Conservation (phyloP, 2,329 filamentous ascomycete species). For the Gremmenia infestans region DNA sequence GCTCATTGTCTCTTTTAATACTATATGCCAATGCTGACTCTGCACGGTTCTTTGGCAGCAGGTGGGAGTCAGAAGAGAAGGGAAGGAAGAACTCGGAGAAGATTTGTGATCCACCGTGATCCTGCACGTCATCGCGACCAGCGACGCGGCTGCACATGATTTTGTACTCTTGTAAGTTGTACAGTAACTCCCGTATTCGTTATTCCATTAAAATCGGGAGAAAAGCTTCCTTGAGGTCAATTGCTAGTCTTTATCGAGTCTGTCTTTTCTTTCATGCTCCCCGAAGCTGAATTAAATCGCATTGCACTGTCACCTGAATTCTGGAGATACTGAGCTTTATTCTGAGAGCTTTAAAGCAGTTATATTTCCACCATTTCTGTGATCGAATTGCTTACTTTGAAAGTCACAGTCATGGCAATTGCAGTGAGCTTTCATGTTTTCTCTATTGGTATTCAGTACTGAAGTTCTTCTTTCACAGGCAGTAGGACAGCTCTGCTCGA, state of each 20-base stretch:
- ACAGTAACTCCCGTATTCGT: neutral
- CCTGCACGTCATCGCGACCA: slow-evolving; percentile 1
- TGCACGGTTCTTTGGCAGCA: neutral
- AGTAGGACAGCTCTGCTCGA: slow-evolving; percentile 85
- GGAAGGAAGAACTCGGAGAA: neutral
- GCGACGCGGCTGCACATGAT: slow-evolving; percentile 1
- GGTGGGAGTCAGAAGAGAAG: neutral
- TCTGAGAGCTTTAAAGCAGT: neutral
- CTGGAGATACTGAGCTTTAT: too few species aligned
- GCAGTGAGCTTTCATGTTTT: slow-evolving; percentile 20
- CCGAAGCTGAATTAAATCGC: neutral
- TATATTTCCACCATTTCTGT: neutral
- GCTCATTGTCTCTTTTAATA: neutral
- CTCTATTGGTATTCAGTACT: slow-evolving; percentile 1
- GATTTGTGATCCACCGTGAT: neutral
- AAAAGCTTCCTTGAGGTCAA: neutral
- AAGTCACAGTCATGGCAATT: slow-evolving; percentile 25
- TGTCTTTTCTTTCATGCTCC: neutral
- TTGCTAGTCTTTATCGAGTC: neutral
- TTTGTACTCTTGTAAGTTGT: neutral
- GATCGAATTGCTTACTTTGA: neutral
- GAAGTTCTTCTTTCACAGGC: slow-evolving; percentile 48
- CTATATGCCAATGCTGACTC: neutral
- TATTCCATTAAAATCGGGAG: neutral
- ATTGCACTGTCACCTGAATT: neutral